A percentile compares a stretch with the other conserved stretches of the same genome.
These are phyloP conservation scores for Chalara sp. DNA, from an alignment of 2,329 filamentous ascomycete genomes.

Conservation along the genomic window DNA sequence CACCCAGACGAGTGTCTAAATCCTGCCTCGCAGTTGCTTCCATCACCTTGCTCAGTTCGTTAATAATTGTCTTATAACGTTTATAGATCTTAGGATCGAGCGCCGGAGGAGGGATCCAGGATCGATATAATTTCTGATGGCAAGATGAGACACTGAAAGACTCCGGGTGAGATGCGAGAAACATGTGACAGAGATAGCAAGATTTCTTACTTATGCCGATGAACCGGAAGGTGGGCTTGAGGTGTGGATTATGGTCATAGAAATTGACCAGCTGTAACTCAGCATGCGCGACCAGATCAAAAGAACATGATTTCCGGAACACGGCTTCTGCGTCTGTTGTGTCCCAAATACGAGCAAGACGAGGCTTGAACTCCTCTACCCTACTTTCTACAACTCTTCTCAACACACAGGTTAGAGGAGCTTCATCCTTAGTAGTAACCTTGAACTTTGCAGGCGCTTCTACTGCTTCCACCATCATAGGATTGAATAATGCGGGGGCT, in stretches of 20 bases:
- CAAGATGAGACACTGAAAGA: too few species aligned
- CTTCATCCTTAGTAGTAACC: neutral
- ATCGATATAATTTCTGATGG: too few species aligned
- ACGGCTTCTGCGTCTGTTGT: conserved; percentile 6
- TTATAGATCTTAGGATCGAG: too few species aligned
- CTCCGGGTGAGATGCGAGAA: too few species aligned
- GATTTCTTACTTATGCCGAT: too few species aligned
- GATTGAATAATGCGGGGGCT: conserved; percentile 16
- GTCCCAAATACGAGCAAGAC: conserved; percentile 11
- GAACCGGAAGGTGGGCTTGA: conserved; percentile 6
- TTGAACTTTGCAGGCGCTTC: conserved; percentile 4
- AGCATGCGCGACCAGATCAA: conserved; percentile 24
- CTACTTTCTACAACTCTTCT: conserved; percentile 4
- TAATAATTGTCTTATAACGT: too few species aligned
- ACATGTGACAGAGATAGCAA: too few species aligned
- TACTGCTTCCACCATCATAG: conserved; percentile 17
- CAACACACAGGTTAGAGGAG: conserved; percentile 1
- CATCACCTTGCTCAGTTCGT: too few species aligned
- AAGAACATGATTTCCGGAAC: conserved; percentile 17
- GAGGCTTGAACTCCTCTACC: conserved; percentile 3
- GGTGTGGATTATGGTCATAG: conserved; percentile 22
- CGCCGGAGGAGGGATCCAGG: too few species aligned
- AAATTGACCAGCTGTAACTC: conserved; percentile 28
- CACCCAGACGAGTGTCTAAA: too few species aligned
- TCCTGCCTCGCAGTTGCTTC: too few species aligned